Evolutionary conservation across 2,329 filamentous ascomycete species (phyloP).

Genomic region (Metarhizium sp.): DNA sequence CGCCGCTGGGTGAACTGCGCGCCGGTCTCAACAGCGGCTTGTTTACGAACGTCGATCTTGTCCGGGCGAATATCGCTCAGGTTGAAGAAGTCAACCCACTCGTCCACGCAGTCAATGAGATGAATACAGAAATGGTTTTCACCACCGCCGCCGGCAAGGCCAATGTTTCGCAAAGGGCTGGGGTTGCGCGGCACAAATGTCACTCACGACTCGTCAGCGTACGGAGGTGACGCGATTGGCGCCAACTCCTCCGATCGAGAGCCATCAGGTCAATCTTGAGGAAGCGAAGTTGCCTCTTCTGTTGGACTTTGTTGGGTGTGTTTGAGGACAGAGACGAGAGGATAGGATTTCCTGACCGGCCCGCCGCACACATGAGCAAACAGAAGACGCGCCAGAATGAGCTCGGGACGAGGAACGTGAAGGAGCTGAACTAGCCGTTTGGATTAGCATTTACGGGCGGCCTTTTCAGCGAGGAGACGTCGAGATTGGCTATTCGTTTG

Average conservation of each 20-base stretch:
- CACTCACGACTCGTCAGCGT: slow-evolving; percentile 54
- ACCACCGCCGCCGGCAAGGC: slow-evolving; percentile 47
- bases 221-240: slow-evolving; percentile 51
- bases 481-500: slow-evolving; percentile 58
- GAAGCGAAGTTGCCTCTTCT: slow-evolving; percentile 46
- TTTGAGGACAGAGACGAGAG: slow-evolving; percentile 37
- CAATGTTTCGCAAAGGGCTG: slow-evolving; percentile 54
- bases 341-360: slow-evolving; percentile 50
- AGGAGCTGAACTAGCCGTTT: slow-evolving; percentile 49
- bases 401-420: slow-evolving; percentile 37
- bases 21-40: slow-evolving; percentile 9
- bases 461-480: slow-evolving; percentile 50
- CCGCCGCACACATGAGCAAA: slow-evolving; percentile 44
- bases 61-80: slow-evolving; percentile 18
- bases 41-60: slow-evolving; percentile 28
- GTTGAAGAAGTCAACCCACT: slow-evolving; percentile 16
- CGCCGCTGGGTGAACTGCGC: slow-evolving; percentile 13
- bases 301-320: slow-evolving; percentile 8
- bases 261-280: slow-evolving; percentile 51
- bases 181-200: slow-evolving; percentile 49
- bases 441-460: slow-evolving; percentile 53
- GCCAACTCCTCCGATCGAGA: slow-evolving; percentile 54
- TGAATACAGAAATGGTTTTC: slow-evolving; percentile 27
- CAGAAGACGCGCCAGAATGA: slow-evolving; percentile 38
- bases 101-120: slow-evolving; percentile 22